Conservation (phyloP, 805 yeast genomes). For the Yamadazyma scolyti region DNA sequence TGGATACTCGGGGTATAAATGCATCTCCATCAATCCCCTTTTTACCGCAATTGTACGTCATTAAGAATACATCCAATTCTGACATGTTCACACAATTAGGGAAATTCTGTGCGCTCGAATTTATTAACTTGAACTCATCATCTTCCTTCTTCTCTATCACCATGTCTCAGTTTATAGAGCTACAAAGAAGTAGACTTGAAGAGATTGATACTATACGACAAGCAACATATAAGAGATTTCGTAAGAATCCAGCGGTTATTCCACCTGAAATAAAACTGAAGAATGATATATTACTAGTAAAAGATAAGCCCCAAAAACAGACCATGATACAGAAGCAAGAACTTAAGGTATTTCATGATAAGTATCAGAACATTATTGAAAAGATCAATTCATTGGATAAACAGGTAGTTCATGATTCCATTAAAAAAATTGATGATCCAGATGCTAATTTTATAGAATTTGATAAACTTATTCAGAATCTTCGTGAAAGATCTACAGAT, state of each 20-base stretch:
- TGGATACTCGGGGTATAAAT: conserved; percentile 24
- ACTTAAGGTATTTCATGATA: conserved; percentile 45
- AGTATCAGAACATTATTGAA: conserved; percentile 30
- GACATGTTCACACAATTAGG: conserved; percentile 1
- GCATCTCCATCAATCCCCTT: conserved; percentile 28
- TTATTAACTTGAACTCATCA: conserved; percentile 1
- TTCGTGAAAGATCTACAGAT: conserved; percentile 3
- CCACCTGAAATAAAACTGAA: conserved; percentile 16
- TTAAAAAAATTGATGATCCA: conserved; percentile 6
- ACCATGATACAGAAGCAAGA: conserved; percentile 67
- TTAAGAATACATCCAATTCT: conserved; percentile 20
- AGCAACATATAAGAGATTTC: conserved; percentile 60
- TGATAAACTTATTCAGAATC: conserved; percentile 5
- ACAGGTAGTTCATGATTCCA: conserved; percentile 4
- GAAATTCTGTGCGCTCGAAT: background rate
- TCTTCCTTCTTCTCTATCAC: background rate
- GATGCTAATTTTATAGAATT: conserved; percentile 6
- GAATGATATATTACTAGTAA: conserved; percentile 9
- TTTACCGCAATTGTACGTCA: conserved; percentile 61
- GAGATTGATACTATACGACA: conserved; percentile 71
- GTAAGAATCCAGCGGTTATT: conserved; percentile 56
- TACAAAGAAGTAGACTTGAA: conserved; percentile 41
- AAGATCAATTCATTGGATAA: conserved; percentile 5
- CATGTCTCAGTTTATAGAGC: conserved; percentile 29
- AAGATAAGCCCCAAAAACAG: conserved; percentile 46